These are phyloP conservation scores for Exophiala sp. DNA, from an alignment of 2,329 filamentous ascomycete species.

Conservation along the genomic window DNA sequence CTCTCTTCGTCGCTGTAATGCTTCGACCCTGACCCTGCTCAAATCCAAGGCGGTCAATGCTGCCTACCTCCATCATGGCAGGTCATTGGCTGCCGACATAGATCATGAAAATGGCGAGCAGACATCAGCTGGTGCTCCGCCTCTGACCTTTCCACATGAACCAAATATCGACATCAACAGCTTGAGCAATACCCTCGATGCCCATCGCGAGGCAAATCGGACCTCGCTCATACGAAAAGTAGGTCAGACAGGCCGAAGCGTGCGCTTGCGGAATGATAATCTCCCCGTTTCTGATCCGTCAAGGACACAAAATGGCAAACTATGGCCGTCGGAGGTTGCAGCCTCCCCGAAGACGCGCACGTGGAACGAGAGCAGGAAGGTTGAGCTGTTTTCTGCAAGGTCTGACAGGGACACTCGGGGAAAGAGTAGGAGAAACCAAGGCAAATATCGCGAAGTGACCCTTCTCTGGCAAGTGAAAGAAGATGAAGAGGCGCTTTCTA, in stretches of 20 bases:
- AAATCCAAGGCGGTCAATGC: too few relatives aligned
- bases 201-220: conserved; percentile 35
- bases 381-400: too few relatives aligned
- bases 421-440: conserved; percentile 7
- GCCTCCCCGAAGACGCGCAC: too few relatives aligned
- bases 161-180: conserved; percentile 29
- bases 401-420: too few relatives aligned
- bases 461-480: conserved; percentile 18
- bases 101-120: neutral
- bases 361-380: too few relatives aligned
- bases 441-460: conserved; percentile 11
- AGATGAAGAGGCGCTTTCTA: neutral
- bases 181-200: conserved; percentile 35
- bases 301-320: neutral
- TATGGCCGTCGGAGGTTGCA: neutral
- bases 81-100: neutral
- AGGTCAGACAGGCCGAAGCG: neutral
- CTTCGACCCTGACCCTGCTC: neutral
- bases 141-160: conserved; percentile 2
- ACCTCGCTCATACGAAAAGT: conserved; percentile 29
- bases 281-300: neutral
- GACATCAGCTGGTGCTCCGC: neutral
- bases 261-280: neutral
- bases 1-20: conserved; percentile 5
- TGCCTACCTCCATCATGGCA: neutral